Evolutionary conservation across 768 basidiomycete species (phyloP).

Genomic region (Collybiopsis confluens): DNA sequence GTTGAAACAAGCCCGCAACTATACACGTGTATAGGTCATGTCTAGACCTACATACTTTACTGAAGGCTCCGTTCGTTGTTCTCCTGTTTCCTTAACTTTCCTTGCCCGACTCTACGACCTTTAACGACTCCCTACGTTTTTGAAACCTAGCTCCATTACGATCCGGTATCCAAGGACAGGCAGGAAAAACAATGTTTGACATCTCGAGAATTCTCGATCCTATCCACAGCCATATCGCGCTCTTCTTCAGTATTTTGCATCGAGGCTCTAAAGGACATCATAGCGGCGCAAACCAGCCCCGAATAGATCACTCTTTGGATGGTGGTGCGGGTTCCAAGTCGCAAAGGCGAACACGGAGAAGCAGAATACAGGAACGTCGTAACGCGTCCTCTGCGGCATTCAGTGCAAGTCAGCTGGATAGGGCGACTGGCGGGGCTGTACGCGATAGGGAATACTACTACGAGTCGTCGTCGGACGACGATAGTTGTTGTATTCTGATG

Average conservation of each 20-base stretch:
- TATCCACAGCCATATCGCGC: background rate
- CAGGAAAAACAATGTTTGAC: background rate
- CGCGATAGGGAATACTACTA: constrained; percentile 4
- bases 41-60: background rate
- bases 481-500: constrained; percentile 56
- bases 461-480: constrained; percentile 9
- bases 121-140: background rate
- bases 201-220: constrained; percentile 2
- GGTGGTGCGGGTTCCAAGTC: too few species aligned
- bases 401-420: background rate
- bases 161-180: background rate
- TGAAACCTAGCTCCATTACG: background rate
- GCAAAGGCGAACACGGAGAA: background rate
- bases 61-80: background rate
- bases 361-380: background rate
- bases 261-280: background rate
- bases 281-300: background rate
- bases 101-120: background rate
- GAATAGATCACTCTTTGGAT: too few species aligned
- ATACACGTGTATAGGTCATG: constrained; percentile 9
- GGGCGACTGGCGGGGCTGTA: background rate
- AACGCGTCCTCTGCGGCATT: background rate
- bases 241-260: background rate
- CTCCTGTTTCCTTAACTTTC: background rate
- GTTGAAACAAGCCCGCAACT: constrained; percentile 1